A percentile compares a stretch with the other conserved stretches of the same genome.
phyloP scores from a whole-genome alignment of 345 rosid genomes.

The Murraya paniculata region DNA sequence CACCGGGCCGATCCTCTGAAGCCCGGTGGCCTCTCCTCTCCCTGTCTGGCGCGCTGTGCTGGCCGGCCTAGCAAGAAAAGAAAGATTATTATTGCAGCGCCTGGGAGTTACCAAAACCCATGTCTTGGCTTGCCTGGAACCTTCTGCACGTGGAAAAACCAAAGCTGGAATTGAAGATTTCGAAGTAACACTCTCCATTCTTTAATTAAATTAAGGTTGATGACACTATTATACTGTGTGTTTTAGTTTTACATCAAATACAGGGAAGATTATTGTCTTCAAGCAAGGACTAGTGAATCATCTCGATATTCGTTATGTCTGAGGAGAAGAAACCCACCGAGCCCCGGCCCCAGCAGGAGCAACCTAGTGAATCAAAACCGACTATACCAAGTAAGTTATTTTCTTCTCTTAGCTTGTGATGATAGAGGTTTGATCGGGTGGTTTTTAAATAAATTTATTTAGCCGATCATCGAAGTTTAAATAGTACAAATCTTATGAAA shows the following conservation, averaged over 20 bases:
- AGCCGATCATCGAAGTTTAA: too few species aligned
- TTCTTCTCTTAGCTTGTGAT: not conserved
- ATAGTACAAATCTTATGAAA: too few species aligned
- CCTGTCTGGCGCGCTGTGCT: too few species aligned
- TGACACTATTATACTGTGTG: too few species aligned
- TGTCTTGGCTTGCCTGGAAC: not conserved
- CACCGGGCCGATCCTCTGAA: too few species aligned
- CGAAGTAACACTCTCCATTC: not conserved
- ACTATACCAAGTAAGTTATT: conserved; percentile 26
- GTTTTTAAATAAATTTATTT: too few species aligned
- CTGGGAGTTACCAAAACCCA: not conserved
- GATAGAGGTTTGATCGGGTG: too few species aligned
- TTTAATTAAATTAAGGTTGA: too few species aligned
- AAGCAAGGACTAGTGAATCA: not conserved
- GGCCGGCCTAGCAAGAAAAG: not conserved
- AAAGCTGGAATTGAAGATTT: not conserved
- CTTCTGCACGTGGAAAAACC: conserved; percentile 6
- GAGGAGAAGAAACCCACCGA: conserved; percentile 6
- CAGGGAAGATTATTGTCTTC: not conserved
- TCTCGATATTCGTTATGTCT: conserved; percentile 17
- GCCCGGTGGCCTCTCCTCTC: too few species aligned
- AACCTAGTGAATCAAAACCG: conserved; percentile 12
- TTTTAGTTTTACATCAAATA: not conserved
- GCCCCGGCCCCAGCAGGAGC: not conserved
- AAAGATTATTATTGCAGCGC: not conserved